Evolutionary conservation across 106 monocot species (phyloP).

Genomic region (Acanthochlamys bracteata): DNA sequence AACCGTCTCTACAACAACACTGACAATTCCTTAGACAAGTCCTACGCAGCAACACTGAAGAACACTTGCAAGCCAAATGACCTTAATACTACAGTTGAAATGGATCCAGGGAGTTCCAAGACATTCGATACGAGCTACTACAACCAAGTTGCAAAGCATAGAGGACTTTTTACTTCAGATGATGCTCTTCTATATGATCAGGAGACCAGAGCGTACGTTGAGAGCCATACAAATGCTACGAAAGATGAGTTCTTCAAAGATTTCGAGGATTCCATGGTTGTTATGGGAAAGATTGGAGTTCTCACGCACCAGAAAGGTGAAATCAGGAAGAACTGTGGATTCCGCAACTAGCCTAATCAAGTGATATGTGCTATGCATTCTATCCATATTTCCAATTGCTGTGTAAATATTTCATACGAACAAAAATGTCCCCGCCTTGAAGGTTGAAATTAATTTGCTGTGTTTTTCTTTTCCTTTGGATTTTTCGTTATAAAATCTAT

Average conservation of each 20-base stretch:
- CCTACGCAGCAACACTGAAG: constrained; percentile 51
- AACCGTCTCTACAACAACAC: constrained; percentile 70
- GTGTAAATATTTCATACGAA: no score
- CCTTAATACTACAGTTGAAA: constrained; percentile 42
- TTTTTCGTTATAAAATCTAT: no score
- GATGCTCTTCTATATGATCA: constrained; percentile 28
- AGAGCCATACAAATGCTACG: no score
- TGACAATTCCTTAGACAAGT: constrained; percentile 32
- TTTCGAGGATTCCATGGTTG: constrained; percentile 65
- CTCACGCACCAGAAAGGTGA: constrained; percentile 56
- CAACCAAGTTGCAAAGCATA: constrained; percentile 43
- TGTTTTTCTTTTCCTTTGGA: no score
- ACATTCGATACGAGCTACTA: constrained; percentile 87
- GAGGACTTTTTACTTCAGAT: constrained; percentile 78
- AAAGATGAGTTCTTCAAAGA: constrained; percentile 49
- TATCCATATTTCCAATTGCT: no score
- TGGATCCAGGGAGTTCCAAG: constrained; percentile 81
- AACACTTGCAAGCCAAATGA: constrained; percentile 52
- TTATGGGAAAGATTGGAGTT: constrained; percentile 56
- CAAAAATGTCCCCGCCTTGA: no score
- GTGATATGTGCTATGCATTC: no score
- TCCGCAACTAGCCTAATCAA: constrained; percentile 48
- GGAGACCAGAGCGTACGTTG: no score
- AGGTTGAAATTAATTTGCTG: no score
- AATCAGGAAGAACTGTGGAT: constrained; percentile 68